phyloP scores from a whole-genome alignment of 208 protist species.

The Acanthamoeba comandoni region DNA sequence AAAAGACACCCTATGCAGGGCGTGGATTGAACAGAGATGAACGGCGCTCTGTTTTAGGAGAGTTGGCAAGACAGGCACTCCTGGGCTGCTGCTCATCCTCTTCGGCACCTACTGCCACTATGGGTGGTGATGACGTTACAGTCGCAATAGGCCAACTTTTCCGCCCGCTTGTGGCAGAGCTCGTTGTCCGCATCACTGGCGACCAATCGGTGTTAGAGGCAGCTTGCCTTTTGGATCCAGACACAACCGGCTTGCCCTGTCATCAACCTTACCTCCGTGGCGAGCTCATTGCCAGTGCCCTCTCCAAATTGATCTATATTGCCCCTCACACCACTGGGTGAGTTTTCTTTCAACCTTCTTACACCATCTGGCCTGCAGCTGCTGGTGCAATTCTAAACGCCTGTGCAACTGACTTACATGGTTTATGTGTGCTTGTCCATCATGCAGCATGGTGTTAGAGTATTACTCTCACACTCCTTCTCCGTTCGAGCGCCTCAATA shows the following conservation, averaged over 20 bases:
- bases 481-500: constrained; percentile 51
- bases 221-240: background rate
- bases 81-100: constrained; percentile 11
- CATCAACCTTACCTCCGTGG: background rate
- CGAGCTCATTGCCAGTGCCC: constrained; percentile 42
- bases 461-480: constrained; percentile 35
- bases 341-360: constrained; percentile 7
- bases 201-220: constrained; percentile 1
- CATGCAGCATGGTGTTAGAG: constrained; percentile 32
- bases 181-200: constrained; percentile 20
- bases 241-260: background rate
- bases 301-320: constrained; percentile 55
- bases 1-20: background rate
- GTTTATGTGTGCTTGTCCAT: no score
- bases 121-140: background rate
- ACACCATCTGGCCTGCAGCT: background rate
- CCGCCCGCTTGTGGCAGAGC: constrained; percentile 48
- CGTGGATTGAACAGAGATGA: background rate
- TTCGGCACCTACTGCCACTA: background rate
- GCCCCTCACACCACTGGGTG: constrained; percentile 45
- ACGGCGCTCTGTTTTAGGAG: background rate
- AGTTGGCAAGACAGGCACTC: background rate
- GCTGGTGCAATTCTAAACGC: no score
- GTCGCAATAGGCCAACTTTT: constrained; percentile 47
- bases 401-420: no score